phyloP scores from a whole-genome alignment of 2,329 filamentous ascomycete genomes.

The Thermothelomyces thermophilus region DNA sequence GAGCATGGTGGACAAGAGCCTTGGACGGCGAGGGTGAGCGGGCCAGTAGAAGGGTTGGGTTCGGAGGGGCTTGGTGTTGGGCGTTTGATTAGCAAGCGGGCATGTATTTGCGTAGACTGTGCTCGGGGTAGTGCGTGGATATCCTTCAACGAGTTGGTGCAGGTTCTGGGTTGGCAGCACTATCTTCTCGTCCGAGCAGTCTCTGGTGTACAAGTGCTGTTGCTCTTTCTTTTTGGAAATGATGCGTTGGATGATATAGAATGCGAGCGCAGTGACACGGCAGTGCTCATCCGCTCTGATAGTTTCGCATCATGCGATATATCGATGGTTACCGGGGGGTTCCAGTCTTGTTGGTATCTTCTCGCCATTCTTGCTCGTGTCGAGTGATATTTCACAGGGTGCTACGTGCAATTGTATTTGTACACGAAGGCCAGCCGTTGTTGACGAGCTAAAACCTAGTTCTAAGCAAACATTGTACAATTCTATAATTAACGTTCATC shows the following conservation, averaged over 20 bases:
- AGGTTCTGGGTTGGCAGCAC: background rate
- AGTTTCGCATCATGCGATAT: slow-evolving; percentile 4
- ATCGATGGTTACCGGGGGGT: background rate
- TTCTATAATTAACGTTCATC: too few relatives aligned
- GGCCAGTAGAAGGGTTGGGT: background rate
- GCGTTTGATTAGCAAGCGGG: slow-evolving; percentile 1
- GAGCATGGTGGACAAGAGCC: slow-evolving; percentile 36
- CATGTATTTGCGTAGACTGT: background rate
- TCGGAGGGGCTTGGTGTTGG: background rate
- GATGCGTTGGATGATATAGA: slow-evolving; percentile 10
- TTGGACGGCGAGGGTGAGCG: background rate
- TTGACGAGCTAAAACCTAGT: background rate
- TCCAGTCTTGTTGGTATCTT: background rate
- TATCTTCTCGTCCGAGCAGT: background rate
- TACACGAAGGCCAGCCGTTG: background rate
- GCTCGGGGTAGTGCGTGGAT: background rate
- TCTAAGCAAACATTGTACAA: background rate
- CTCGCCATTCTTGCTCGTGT: background rate
- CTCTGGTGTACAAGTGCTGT: background rate
- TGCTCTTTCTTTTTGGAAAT: slow-evolving; percentile 7
- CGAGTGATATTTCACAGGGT: too few relatives aligned
- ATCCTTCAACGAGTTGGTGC: background rate
- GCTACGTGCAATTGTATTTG: background rate
- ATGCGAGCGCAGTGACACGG: background rate
- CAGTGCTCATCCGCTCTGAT: background rate